Conservation (phyloP, 2,329 filamentous ascomycete species). For the Plectosphaerella sp. region DNA sequence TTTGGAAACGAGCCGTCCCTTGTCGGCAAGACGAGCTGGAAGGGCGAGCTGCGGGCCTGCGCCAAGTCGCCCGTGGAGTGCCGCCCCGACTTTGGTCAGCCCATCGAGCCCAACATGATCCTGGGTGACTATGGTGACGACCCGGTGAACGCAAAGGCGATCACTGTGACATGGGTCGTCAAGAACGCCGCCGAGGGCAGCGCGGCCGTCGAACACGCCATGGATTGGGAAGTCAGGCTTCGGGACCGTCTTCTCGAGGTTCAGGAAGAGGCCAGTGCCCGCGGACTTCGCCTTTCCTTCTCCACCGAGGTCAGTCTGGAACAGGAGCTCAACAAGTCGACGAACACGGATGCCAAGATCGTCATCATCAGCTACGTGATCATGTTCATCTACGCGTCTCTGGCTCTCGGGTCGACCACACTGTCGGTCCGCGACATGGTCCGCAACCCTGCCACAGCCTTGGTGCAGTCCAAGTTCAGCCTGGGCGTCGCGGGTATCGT, state of each 20-base stretch:
- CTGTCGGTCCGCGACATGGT: conserved; percentile 73
- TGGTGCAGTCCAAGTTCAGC: conserved; percentile 96
- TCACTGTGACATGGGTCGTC: conserved; percentile 93
- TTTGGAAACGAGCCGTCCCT: conserved; percentile 64
- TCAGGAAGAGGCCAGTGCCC: conserved; percentile 71
- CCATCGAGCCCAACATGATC: conserved; percentile 78
- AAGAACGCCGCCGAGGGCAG: conserved; percentile 78
- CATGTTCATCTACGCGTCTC: conserved; percentile 96
- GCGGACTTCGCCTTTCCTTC: conserved; percentile 85
- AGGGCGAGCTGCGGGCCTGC: conserved; percentile 66
- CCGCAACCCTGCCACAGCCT: conserved; percentile 73
- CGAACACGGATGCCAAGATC: conserved; percentile 97
- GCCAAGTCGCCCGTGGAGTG: conserved; percentile 78
- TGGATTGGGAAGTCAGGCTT: conserved; percentile 84
- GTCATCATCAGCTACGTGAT: conserved; percentile 94
- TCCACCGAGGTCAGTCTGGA: conserved; percentile 93
- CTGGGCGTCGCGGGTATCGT: conserved; percentile 91
- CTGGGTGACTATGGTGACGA: conserved; percentile 74
- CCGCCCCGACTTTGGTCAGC: conserved; percentile 83
- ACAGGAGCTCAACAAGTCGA: conserved; percentile 94
- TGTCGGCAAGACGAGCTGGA: conserved; percentile 66
- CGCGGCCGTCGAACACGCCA: conserved; percentile 64
- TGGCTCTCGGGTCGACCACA: conserved; percentile 86
- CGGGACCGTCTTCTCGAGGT: conserved; percentile 70
- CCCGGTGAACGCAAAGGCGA: conserved; percentile 68